phyloP scores from a whole-genome alignment of 345 rosid genomes.

The Rubroshorea leprosula region DNA sequence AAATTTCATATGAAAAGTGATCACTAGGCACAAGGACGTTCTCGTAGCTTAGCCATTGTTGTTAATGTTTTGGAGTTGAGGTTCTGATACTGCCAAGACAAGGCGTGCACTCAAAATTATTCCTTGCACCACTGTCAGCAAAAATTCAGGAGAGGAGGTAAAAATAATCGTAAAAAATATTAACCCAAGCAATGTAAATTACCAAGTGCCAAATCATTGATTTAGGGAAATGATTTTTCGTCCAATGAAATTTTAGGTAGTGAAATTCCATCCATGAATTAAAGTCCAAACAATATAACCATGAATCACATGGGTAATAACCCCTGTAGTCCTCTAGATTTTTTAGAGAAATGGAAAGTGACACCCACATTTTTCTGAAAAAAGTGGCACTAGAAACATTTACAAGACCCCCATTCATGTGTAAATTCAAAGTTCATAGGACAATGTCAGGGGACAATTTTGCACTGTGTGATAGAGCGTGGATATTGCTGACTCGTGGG shows the following conservation, averaged over 20 bases:
- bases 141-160: too few relatives aligned
- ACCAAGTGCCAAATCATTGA: too few relatives aligned
- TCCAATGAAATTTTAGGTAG: slow-evolving; percentile 3
- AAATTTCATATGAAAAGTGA: too few relatives aligned
- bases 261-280: slow-evolving; percentile 20
- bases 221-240: too few relatives aligned
- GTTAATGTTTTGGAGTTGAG: too few relatives aligned
- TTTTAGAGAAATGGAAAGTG: neutral
- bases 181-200: too few relatives aligned
- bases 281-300: slow-evolving; percentile 20
- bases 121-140: too few relatives aligned
- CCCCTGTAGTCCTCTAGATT: neutral
- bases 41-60: too few relatives aligned
- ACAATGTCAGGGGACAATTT: slow-evolving; percentile 27
- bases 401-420: slow-evolving; percentile 38
- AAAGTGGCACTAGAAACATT: slow-evolving; percentile 2
- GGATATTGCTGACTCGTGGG: slow-evolving; percentile 29
- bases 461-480: slow-evolving; percentile 13
- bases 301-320: slow-evolving; percentile 23
- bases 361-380: slow-evolving; percentile 6
- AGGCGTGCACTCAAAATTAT: too few relatives aligned
- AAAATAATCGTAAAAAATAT: too few relatives aligned
- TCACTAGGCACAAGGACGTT: too few relatives aligned
- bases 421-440: slow-evolving; percentile 24
- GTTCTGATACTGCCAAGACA: too few relatives aligned